Percentiles rank a stretch among this genome's conserved stretches.
phyloP scores from a whole-genome alignment of 148 eudicot genomes.

The Persicaria maculosa region DNA sequence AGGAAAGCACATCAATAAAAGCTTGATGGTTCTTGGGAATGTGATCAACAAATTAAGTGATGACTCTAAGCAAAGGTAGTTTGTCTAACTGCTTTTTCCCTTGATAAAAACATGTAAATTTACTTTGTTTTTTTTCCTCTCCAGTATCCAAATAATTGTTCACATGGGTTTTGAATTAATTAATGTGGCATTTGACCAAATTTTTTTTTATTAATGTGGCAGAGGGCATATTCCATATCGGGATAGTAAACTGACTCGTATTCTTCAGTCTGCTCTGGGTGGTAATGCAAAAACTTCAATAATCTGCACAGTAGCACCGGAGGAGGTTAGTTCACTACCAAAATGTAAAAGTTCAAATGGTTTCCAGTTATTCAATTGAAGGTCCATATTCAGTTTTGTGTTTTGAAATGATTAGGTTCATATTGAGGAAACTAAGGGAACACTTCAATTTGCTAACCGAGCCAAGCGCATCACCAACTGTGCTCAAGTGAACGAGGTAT shows the following conservation, averaged over 20 bases:
- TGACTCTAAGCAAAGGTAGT: slow-evolving; percentile 82
- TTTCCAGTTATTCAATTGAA: neutral
- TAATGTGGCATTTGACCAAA: slow-evolving; percentile 35
- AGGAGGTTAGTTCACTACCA: slow-evolving; percentile 43
- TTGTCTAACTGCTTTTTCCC: neutral
- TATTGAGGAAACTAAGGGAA: slow-evolving; percentile 93
- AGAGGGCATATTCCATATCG: slow-evolving; percentile 99
- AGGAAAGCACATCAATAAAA: slow-evolving; percentile 93
- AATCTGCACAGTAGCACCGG: slow-evolving; percentile 95
- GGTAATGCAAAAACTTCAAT: slow-evolving; percentile 99
- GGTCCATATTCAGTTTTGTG: slow-evolving; percentile 7
- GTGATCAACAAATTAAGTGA: slow-evolving; percentile 96
- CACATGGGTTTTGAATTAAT: slow-evolving; percentile 6
- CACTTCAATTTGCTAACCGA: slow-evolving; percentile 97
- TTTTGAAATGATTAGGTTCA: slow-evolving; percentile 51
- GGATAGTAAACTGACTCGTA: slow-evolving; percentile 95
- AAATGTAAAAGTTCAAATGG: neutral
- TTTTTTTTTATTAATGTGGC: slow-evolving; percentile 24
- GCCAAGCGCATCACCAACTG: slow-evolving; percentile 93
- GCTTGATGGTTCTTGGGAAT: slow-evolving; percentile 93
- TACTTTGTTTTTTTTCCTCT: neutral
- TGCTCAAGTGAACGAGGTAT: slow-evolving; percentile 96
- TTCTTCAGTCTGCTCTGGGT: slow-evolving; percentile 97
- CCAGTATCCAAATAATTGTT: neutral
- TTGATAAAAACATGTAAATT: neutral